Base-by-base conservation (phyloP, 352 stramenopile genomes). In the Nothophytophthora sp. region DNA sequence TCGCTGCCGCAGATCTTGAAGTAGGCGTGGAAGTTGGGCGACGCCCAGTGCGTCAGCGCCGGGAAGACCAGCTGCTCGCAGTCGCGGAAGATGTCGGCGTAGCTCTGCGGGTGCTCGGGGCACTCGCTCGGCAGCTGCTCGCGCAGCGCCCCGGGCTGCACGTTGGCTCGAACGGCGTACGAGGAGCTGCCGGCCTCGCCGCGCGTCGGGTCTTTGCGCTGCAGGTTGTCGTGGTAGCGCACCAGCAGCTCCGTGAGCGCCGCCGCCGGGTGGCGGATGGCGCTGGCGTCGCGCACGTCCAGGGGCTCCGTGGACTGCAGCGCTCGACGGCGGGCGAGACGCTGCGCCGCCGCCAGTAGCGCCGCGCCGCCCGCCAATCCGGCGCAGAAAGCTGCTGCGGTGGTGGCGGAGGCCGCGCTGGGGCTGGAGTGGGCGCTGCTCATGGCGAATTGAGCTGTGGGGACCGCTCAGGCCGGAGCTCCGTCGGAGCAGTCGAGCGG, bases 11-110 rank as follows among this genome's bases (percentile, higher is more conserved):
- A 70, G 9, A 63, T 66, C 44, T 84, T 84, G 46, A 85, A 88
- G 58, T 88, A 88, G 22, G 72, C 74, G 32, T 82, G 82, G 52
- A 90, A 88, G 42, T 80, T 72, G 22, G 72, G 72, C 32, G 76
- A 72, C 46, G 75, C 63, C 81, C 81, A 91, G 61, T 91, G 77
- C 11, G 75, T 87, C 19, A 91, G 60, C 11, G 66, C 73, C 0
- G 81, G 81, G 44, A 91, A 60, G 29, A 91, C 85, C 44, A 86
- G 67, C 24, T 68, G 29, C 50, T 86, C 63, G 10, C 67, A 57
- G 55, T 87, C 77, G 20, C 60, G 55, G 70, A 88, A 86, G 58
- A 89, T 88, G 18, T 66, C 58, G 16, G 61, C 65, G 61, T 82
- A 88, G 29, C 63, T 71, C 56, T 89, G 72, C 11, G 72, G 67